Base-by-base conservation (phyloP, 2,329 filamentous ascomycete species). In the Ilyonectria robusta region DNA sequence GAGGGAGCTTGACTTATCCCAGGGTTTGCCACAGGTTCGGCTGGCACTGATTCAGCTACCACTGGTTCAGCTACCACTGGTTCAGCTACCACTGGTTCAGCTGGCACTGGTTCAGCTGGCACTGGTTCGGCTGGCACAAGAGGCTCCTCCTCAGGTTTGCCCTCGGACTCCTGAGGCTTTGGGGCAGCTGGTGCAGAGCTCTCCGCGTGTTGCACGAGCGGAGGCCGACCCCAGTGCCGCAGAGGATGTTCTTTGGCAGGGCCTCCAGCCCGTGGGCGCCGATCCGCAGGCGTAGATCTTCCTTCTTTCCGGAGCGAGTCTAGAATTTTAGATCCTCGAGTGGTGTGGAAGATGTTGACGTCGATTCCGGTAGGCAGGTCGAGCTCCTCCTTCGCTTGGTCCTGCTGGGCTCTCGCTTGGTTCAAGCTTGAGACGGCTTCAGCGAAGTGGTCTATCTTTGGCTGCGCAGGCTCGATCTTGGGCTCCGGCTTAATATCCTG, bases 311-410 rank as follows among this genome's bases (percentile, higher is more conserved):
- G 72, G n/a, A 81, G 23, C 1, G 81, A 80, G 1, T 80, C 77
- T 42, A 88, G 60, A 8, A 87, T 79, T 48, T 81, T 82, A 2
- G 85, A 84, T 3, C 83, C 85, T 29, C 80, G 78, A 15, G 72
- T 74, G 2, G 85, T 86, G 64, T 84, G 84, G 61, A 88, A 88
- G 21, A 88, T 75, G 55, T 85, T 83, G 57, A 86, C 71, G 60
- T 86, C 80, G 23, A 86, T 74, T 26, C 77, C 84, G 0, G 78
- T 70, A 3, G 84, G 84, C 1, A 81, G 68, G 35, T 82, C 80
- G 10, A 80, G 72, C 29, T 76, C 74, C 33, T 74, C 77, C 26
- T 69, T 69, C 21, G 63, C 40, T 15, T 67, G 62, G 9, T 66
- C 63, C 1, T 64, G 40, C 53, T 7, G 67, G 44, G n/a, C 59